These are phyloP conservation scores for Cordyceps tenuipes DNA, from an alignment of 2,329 filamentous ascomycete species.

Conservation along the genomic window DNA sequence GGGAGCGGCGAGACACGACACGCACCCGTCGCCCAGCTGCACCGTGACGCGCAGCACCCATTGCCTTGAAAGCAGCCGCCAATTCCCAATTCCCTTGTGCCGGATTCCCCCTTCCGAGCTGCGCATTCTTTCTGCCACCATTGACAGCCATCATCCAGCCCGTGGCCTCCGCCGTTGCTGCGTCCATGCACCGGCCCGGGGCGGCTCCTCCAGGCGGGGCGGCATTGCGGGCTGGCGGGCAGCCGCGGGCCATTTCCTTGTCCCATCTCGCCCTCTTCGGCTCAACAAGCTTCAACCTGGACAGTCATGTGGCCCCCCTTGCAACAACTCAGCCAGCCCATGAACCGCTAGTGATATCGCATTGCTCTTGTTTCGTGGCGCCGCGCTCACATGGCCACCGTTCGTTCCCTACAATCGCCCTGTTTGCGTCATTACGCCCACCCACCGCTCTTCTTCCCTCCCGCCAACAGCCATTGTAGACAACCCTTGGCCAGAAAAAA, in stretches of 20 bases:
- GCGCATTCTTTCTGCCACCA: too few relatives aligned
- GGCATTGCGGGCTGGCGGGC: constrained; percentile 6
- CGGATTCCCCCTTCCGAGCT: too few relatives aligned
- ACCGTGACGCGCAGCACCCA: too few relatives aligned
- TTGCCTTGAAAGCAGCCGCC: too few relatives aligned
- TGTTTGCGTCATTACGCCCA: not conserved
- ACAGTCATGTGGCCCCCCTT: not conserved
- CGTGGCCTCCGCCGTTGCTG: not conserved
- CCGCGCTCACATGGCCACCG: not conserved
- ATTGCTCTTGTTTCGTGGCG: not conserved
- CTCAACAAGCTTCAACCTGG: not conserved
- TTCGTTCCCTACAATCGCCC: too few relatives aligned
- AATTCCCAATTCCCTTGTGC: too few relatives aligned
- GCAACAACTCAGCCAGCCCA: too few relatives aligned
- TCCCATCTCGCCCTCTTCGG: not conserved
- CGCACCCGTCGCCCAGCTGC: too few relatives aligned
- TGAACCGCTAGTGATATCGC: not conserved
- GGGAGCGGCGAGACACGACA: not conserved
- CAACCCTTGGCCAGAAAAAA: too few relatives aligned
- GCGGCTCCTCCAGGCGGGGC: constrained; percentile 1
- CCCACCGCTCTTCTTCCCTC: not conserved
- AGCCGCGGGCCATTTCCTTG: constrained; percentile 3
- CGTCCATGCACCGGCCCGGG: constrained; percentile 1
- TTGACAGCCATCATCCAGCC: not conserved
- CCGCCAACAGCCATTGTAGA: not conserved